A percentile compares a stretch with the other conserved stretches of the same genome.
phyloP scores from a whole-genome alignment of 768 basidiomycete genomes.

The Suillus sp. region DNA sequence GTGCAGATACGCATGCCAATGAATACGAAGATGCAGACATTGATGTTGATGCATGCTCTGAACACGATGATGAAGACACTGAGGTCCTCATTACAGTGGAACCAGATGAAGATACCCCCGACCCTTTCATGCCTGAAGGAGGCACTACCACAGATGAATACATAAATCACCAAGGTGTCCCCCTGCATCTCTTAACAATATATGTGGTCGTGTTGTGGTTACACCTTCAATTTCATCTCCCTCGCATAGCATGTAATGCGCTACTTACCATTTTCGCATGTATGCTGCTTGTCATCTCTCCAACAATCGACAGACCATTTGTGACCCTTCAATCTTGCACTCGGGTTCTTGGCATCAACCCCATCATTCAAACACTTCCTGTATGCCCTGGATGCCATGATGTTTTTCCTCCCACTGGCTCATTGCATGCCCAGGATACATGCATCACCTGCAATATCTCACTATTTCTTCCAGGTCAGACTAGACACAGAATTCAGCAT shows the following conservation, averaged over 20 bases:
- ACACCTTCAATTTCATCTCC: constrained; percentile 29
- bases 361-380: constrained; percentile 20
- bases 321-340: constrained; percentile 26
- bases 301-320: constrained; percentile 17
- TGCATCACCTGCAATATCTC: not conserved
- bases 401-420: constrained; percentile 19
- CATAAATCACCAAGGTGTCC: constrained; percentile 9
- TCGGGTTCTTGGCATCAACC: constrained; percentile 19
- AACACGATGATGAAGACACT: too few species aligned
- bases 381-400: constrained; percentile 26
- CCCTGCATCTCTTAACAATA: constrained; percentile 24
- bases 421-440: too few species aligned
- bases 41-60: too few species aligned
- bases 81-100: too few species aligned
- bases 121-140: not conserved
- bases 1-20: too few species aligned
- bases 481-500: not conserved
- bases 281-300: constrained; percentile 14
- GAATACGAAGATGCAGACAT: too few species aligned
- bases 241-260: constrained; percentile 29
- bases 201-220: constrained; percentile 31
- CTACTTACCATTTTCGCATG: constrained; percentile 21
- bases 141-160: not conserved
- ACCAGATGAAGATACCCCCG: not conserved
- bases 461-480: constrained; percentile 4